These are phyloP conservation scores for Chalaropsis thielavioides DNA, from an alignment of 2,329 filamentous ascomycete species.

Conservation along the genomic window DNA sequence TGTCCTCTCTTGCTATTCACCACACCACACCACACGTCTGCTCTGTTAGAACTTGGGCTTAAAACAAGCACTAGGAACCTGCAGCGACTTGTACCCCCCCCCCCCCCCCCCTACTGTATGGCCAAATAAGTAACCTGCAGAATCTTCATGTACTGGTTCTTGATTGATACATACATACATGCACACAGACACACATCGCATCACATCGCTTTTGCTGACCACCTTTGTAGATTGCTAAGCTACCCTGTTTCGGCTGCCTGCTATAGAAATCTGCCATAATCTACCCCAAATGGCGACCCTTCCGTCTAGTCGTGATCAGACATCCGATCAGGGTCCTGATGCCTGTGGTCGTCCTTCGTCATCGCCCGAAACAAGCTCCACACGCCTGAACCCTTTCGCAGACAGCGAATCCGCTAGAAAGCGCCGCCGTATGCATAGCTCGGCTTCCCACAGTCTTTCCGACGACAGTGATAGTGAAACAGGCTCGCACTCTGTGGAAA, in stretches of 20 bases:
- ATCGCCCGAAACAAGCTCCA: constrained; percentile 44
- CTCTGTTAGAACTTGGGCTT: not conserved
- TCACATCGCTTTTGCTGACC: not conserved
- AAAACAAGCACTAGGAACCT: not conserved
- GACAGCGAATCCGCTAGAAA: constrained; percentile 46
- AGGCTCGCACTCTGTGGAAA: constrained; percentile 23
- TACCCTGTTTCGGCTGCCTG: not conserved
- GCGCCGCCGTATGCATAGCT: constrained; percentile 45
- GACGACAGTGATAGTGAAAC: constrained; percentile 33
- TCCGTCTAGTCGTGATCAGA: not conserved
- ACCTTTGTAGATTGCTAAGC: not conserved
- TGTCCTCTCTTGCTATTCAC: not conserved
- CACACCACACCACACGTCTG: not conserved
- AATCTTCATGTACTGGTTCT: not conserved
- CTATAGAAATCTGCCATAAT: constrained; percentile 31
- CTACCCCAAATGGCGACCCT: constrained; percentile 1
- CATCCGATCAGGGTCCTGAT: constrained; percentile 20
- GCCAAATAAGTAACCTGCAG: not conserved
- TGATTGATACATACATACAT: not conserved
- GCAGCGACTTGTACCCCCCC: not conserved
- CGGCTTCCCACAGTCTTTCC: constrained; percentile 40
- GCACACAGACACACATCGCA: not conserved
- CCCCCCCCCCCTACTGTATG: too few species aligned
- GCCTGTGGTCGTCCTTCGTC: constrained; percentile 40
- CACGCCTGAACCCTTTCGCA: constrained; percentile 50